phyloP scores from a whole-genome alignment of 306 rosid species.

The Fragaria nilgerrensis region DNA sequence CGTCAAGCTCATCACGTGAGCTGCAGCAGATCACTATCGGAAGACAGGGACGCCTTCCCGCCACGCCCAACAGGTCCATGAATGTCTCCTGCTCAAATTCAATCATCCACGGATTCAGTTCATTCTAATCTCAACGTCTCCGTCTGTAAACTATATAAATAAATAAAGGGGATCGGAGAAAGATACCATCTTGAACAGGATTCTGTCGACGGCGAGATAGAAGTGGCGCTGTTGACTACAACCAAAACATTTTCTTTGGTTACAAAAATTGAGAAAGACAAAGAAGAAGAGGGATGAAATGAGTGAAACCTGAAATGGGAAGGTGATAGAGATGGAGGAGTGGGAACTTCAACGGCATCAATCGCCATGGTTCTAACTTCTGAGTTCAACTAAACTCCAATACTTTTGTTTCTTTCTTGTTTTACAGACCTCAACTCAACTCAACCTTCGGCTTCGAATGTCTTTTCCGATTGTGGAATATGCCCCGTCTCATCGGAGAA shows the following conservation, averaged over 20 bases:
- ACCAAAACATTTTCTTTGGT: neutral
- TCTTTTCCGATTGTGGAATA: neutral
- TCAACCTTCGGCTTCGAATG: neutral
- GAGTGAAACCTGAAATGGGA: conserved; percentile 36
- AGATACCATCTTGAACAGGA: conserved; percentile 71
- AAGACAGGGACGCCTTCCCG: conserved; percentile 59
- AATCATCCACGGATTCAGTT: neutral
- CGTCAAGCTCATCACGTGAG: conserved; percentile 81
- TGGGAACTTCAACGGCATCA: conserved; percentile 42
- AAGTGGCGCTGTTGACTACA: conserved; percentile 73
- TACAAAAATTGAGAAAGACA: too few species aligned
- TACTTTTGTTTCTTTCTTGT: neutral
- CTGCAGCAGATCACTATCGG: conserved; percentile 80
- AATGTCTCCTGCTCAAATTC: conserved; percentile 57
- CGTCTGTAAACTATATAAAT: neutral
- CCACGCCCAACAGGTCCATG: conserved; percentile 67
- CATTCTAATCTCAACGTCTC: neutral
- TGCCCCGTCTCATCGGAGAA: neutral
- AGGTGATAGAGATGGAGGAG: conserved; percentile 40
- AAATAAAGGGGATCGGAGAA: neutral
- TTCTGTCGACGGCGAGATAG: conserved; percentile 81
- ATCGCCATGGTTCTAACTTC: conserved; percentile 32
- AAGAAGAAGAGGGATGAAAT: neutral
- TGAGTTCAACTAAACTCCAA: neutral
- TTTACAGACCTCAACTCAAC: neutral